Evolutionary conservation across 345 rosid species (phyloP).

Genomic region (Eucalyptus cladocalyx): DNA sequence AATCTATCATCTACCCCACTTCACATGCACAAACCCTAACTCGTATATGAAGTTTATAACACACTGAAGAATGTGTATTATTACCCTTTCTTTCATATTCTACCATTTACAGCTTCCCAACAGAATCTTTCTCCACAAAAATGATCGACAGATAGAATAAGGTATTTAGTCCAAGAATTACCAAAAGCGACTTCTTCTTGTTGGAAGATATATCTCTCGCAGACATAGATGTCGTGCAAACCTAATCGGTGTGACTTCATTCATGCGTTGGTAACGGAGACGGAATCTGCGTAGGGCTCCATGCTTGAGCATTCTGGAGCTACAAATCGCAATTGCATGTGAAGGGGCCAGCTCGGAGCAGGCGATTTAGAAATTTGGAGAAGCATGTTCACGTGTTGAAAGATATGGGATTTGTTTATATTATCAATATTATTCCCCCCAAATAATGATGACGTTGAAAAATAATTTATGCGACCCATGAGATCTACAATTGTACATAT

Average conservation of each 20-base stretch:
- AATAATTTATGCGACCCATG: not conserved
- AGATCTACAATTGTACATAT: not conserved
- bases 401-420: not conserved
- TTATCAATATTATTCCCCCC: not conserved
- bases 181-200: not conserved
- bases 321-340: not conserved
- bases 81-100: not conserved
- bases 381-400: not conserved
- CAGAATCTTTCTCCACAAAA: not conserved
- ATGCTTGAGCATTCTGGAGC: not conserved
- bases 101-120: not conserved
- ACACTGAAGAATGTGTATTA: not conserved
- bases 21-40: not conserved
- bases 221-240: not conserved
- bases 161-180: not conserved
- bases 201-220: not conserved
- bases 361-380: not conserved
- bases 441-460: not conserved
- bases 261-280: not conserved
- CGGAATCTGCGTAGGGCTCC: not conserved
- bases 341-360: not conserved
- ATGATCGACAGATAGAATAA: not conserved
- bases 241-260: not conserved
- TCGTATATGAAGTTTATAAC: not conserved
- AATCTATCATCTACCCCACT: not conserved